Evolutionary conservation across 768 basidiomycete genomes (phyloP), one percentile per base, ranked within the genome.

Genomic region (Cystobasidium ongulense): DNA sequence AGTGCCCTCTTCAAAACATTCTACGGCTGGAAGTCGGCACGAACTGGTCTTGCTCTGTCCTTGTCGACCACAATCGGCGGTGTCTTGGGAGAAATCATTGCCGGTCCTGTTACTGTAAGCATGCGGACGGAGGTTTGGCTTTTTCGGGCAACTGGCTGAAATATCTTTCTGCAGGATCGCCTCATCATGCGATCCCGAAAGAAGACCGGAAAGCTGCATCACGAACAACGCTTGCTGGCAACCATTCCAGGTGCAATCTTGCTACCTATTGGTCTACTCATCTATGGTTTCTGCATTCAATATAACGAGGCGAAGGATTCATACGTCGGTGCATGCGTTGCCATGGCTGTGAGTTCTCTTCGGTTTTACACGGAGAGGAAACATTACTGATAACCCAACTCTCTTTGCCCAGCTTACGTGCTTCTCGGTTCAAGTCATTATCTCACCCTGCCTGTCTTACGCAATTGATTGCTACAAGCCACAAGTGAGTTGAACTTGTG

Each of bases 51-150:
- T 23, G 53, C 39, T 13, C 70, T 72, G 3, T 72, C 70, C 31
- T 53, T 72, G 21, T 63, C 57, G 1, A 72, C 63, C 18, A 72
- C 70, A 5, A 65, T 72, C 17, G 70, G 70, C 68, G 70, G 70
- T 43, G 70, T 72, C 41, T 18, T 46, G 21, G 70, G 70, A 23
- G 70, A 72, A 27, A 43, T 72, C 57, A 41, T 72, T 57, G 70
- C 57, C 27, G 70, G 70, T 27, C 70, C 70, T 27, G 70, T 72
- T 29, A 63, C 53, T 11, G 72, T 64, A 5, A 41, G 63, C 11
- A 13, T 31, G 15, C 57, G n/a, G n/a, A n/a, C n/a, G n/a, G n/a
- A n/a, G n/a, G n/a, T n/a, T n/a, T n/a, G n/a, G n/a, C n/a, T n/a
- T n/a, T n/a, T n/a, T n/a, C n/a, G n/a, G n/a, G n/a, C n/a, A n/a